phyloP scores from a whole-genome alignment of 2,329 filamentous ascomycete species.

The Cladophialophora chaetospira region DNA sequence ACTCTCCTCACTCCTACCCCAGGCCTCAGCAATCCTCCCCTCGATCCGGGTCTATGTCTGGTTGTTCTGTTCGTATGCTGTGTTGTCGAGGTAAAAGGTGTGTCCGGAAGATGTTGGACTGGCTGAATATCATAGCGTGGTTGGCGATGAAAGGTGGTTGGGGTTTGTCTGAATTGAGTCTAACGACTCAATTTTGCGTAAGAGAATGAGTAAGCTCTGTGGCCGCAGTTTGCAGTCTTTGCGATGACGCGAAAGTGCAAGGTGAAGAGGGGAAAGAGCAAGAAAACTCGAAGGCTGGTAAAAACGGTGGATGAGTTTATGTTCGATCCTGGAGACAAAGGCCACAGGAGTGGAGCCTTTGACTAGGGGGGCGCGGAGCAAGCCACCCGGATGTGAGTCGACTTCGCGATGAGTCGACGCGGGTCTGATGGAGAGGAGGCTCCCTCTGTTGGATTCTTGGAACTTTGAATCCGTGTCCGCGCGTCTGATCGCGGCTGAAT shows the following conservation, averaged over 20 bases:
- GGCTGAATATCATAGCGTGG: constrained; percentile 35
- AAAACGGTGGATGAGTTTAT: constrained; percentile 16
- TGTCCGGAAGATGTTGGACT: constrained; percentile 29
- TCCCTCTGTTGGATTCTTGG: constrained; percentile 14
- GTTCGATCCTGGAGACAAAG: constrained; percentile 14
- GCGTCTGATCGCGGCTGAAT: constrained; percentile 23
- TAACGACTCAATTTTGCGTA: constrained; percentile 27
- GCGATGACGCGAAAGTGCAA: constrained; percentile 26
- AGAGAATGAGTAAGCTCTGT: constrained; percentile 8
- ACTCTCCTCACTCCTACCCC: constrained; percentile 31
- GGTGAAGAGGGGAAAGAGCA: constrained; percentile 16
- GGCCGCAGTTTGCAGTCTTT: constrained; percentile 12
- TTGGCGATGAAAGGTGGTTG: constrained; percentile 22
- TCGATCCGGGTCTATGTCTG: constrained; percentile 31
- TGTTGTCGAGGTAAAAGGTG: constrained; percentile 28
- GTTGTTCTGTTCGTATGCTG: constrained; percentile 22
- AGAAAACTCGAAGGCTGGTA: constrained; percentile 25
- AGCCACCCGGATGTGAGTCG: constrained; percentile 25
- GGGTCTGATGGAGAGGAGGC: constrained; percentile 17
- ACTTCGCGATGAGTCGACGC: constrained; percentile 22
- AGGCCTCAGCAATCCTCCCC: constrained; percentile 29
- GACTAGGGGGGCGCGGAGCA: constrained; percentile 21
- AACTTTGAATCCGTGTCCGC: constrained; percentile 14
- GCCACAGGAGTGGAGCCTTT: constrained; percentile 10
- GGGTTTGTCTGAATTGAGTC: constrained; percentile 27